Conservation (phyloP, 768 basidiomycete species). For the Mycena galopus region DNA sequence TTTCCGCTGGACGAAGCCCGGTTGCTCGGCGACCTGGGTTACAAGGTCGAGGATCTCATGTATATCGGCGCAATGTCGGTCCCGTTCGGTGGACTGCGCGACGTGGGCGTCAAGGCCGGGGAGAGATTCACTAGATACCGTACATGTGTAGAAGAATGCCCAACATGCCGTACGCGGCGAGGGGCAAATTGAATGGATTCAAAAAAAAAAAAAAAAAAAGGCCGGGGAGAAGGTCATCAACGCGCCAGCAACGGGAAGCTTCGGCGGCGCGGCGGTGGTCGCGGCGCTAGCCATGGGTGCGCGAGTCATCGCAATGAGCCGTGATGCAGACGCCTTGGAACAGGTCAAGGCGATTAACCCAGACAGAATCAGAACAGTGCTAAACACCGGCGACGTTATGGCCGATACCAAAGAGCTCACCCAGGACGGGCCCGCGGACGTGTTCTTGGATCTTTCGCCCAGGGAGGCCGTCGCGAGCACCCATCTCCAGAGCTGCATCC, state of each 20-base stretch:
- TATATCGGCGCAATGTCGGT: background rate
- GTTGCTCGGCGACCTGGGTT: background rate
- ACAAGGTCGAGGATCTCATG: background rate
- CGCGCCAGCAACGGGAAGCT: constrained; percentile 24
- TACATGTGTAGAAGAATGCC: too few species aligned
- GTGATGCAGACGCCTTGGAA: background rate
- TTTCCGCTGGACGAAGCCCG: background rate
- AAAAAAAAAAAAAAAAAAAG: too few species aligned
- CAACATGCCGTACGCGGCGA: too few species aligned
- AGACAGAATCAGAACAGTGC: background rate
- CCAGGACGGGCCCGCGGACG: background rate
- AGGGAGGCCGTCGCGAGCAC: background rate
- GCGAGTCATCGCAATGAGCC: constrained; percentile 25
- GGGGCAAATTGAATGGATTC: too few species aligned
- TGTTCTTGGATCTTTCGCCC: constrained; percentile 1
- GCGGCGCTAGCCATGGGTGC: constrained; percentile 30
- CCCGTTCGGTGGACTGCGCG: constrained; percentile 5
- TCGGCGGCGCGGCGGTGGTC: constrained; percentile 20
- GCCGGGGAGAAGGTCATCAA: constrained; percentile 8
- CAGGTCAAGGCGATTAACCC: background rate
- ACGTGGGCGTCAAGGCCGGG: background rate
- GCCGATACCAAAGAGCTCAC: background rate
- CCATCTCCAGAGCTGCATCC: background rate
- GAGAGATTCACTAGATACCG: constrained; percentile 2
- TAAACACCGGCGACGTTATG: background rate